Conservation (phyloP, 1,284 basidiomycete genomes). For the Hortiboletus rubellus region DNA sequence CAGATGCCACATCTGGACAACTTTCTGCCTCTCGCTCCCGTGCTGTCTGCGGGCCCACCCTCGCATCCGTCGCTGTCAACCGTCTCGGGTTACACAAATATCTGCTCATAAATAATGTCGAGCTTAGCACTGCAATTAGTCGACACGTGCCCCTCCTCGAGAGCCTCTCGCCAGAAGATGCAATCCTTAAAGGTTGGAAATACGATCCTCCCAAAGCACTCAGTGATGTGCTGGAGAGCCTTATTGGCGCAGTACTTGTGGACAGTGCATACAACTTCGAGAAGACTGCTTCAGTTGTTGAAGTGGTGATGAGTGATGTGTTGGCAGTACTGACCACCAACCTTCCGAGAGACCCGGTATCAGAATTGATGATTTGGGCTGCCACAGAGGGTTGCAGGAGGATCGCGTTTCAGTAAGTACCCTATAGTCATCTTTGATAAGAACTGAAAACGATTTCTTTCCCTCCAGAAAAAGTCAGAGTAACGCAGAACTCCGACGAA, state of each 20-base stretch:
- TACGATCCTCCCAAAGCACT: slow-evolving; percentile 82
- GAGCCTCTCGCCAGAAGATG: slow-evolving; percentile 54
- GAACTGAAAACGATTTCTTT: slow-evolving; percentile 12
- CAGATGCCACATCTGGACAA: slow-evolving; percentile 69
- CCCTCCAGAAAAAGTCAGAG: slow-evolving; percentile 49
- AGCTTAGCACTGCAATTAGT: slow-evolving; percentile 62
- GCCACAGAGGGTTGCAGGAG: slow-evolving; percentile 54
- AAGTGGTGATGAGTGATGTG: slow-evolving; percentile 61
- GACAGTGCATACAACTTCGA: slow-evolving; percentile 77
- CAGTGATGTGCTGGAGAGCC: slow-evolving; percentile 77
- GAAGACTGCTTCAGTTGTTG: slow-evolving; percentile 57
- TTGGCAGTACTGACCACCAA: slow-evolving; percentile 56
- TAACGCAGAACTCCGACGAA: slow-evolving; percentile 42
- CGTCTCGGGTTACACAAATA: slow-evolving; percentile 68
- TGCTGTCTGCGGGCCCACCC: slow-evolving; percentile 71
- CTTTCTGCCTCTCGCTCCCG: slow-evolving; percentile 69
- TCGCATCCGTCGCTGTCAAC: slow-evolving; percentile 68
- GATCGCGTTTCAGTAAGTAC: slow-evolving; percentile 47
- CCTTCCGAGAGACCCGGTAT: slow-evolving; percentile 65
- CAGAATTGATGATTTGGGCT: slow-evolving; percentile 64
- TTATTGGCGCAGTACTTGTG: slow-evolving; percentile 81
- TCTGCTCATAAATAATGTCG: slow-evolving; percentile 68
- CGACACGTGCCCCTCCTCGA: slow-evolving; percentile 61
- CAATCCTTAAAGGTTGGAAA: slow-evolving; percentile 71
- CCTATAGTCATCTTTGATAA: not conserved